These are phyloP conservation scores for Plenodomus lindquistii DNA, from an alignment of 2,329 filamentous ascomycete species.

Conservation along the genomic window DNA sequence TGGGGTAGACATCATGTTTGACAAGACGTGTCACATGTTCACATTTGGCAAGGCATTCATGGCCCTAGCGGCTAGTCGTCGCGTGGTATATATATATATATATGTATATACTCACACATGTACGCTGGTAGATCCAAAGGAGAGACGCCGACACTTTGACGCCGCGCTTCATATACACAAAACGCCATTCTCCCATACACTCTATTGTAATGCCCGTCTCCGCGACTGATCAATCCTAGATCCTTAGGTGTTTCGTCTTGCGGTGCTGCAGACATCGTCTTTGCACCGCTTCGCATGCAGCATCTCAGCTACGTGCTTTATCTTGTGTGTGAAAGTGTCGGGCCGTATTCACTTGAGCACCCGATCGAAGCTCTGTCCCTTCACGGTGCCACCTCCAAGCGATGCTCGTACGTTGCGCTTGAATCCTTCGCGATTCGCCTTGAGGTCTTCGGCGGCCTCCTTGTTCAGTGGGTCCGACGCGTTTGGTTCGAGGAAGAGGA, in stretches of 20 bases:
- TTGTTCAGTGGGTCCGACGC: slow-evolving; percentile 98
- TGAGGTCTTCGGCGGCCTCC: slow-evolving; percentile 91
- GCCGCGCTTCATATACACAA: slow-evolving; percentile 28
- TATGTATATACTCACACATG: slow-evolving; percentile 10
- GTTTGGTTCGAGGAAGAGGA: slow-evolving; percentile 96
- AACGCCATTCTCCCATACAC: slow-evolving; percentile 34
- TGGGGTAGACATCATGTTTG: background rate
- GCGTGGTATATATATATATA: background rate
- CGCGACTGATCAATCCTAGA: background rate
- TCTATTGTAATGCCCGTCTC: slow-evolving; percentile 10
- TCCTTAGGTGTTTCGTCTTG: background rate
- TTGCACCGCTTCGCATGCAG: background rate
- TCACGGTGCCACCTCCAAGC: slow-evolving; percentile 80
- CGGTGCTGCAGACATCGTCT: background rate
- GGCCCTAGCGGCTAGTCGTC: too few relatives aligned
- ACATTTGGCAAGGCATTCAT: too few relatives aligned
- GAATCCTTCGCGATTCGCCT: slow-evolving; percentile 83
- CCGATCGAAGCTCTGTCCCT: slow-evolving; percentile 73
- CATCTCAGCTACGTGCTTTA: background rate
- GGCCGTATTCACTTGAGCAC: slow-evolving; percentile 65
- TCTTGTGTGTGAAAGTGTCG: background rate
- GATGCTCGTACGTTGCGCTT: slow-evolving; percentile 84
- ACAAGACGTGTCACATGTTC: background rate
- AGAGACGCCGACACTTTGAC: slow-evolving; percentile 1
- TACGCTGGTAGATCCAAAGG: slow-evolving; percentile 15